phyloP scores from a whole-genome alignment of 495 filamentous ascomycete genomes.

The Xylaria sp. region DNA sequence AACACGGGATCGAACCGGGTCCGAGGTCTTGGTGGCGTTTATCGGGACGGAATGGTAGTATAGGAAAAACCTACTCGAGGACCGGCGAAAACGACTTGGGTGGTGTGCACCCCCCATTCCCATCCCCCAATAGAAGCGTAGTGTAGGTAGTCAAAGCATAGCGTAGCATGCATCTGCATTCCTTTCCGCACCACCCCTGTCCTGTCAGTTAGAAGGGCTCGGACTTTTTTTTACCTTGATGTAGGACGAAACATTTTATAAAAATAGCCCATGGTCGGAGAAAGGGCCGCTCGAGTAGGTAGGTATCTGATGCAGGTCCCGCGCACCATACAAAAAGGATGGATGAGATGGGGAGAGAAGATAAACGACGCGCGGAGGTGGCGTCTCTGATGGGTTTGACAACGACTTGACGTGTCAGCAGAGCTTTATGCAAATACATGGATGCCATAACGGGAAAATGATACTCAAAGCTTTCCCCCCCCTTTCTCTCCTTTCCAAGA shows the following conservation, averaged over 20 bases:
- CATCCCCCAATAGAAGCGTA: not conserved
- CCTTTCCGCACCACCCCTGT: conserved; percentile 19
- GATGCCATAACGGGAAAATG: not conserved
- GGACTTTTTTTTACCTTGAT: conserved; percentile 6
- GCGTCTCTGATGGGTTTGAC: conserved; percentile 1
- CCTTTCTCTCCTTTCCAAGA: not conserved
- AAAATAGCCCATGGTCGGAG: conserved; percentile 17
- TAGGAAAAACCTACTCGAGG: not conserved
- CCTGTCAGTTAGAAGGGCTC: conserved; percentile 10
- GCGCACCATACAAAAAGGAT: conserved; percentile 10
- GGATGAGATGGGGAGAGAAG: not conserved
- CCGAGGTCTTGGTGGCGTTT: conserved; percentile 8
- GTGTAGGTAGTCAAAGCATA: not conserved
- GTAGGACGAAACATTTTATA: conserved; percentile 18
- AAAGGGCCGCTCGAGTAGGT: conserved; percentile 3
- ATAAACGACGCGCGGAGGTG: not conserved
- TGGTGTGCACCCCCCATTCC: conserved; percentile 2
- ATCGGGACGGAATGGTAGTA: conserved; percentile 2
- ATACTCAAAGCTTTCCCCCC: not conserved
- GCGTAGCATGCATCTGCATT: not conserved
- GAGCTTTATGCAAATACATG: not conserved
- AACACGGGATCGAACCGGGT: not conserved
- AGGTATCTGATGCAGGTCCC: conserved; percentile 24
- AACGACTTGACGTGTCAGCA: not conserved
- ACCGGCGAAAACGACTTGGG: not conserved